phyloP scores from a whole-genome alignment of 2,329 filamentous ascomycete genomes.

The Penicillium sp. region DNA sequence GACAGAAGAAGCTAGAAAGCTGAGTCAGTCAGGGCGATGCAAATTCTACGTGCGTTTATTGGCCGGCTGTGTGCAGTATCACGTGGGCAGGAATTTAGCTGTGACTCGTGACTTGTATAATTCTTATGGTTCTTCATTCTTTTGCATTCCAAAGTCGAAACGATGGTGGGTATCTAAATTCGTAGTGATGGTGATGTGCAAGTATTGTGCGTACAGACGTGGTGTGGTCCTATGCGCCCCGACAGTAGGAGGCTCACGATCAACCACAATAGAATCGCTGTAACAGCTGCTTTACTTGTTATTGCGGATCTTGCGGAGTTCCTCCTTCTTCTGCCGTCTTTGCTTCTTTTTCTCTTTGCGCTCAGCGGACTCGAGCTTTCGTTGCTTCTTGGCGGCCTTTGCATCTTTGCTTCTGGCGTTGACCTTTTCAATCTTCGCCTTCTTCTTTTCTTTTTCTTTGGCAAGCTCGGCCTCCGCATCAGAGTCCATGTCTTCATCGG shows the following conservation, averaged over 20 bases:
- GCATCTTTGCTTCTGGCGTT: constrained; percentile 28
- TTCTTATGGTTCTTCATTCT: not conserved
- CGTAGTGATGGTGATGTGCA: not conserved
- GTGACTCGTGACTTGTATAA: not conserved
- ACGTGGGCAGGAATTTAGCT: not conserved
- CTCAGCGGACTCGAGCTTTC: constrained; percentile 26
- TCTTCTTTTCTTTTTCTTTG: constrained; percentile 27
- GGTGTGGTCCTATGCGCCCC: not conserved
- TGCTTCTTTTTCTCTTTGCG: constrained; percentile 27
- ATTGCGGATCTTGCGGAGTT: constrained; percentile 33
- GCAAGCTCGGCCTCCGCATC: constrained; percentile 5
- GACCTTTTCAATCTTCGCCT: constrained; percentile 10
- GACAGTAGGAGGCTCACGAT: not conserved
- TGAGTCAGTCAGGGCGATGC: constrained; percentile 21
- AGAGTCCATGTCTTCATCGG: constrained; percentile 13
- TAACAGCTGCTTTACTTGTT: constrained; percentile 13
- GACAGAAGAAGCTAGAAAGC: constrained; percentile 30
- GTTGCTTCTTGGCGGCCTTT: constrained; percentile 22
- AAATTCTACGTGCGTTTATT: not conserved
- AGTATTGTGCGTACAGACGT: not conserved
- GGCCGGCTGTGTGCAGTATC: not conserved
- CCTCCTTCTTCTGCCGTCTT: constrained; percentile 40
- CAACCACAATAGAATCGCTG: not conserved
- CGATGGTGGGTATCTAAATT: constrained; percentile 1
- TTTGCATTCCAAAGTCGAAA: not conserved